phyloP scores from a whole-genome alignment of 495 filamentous ascomycete genomes.

The Venustampulla echinocandica region DNA sequence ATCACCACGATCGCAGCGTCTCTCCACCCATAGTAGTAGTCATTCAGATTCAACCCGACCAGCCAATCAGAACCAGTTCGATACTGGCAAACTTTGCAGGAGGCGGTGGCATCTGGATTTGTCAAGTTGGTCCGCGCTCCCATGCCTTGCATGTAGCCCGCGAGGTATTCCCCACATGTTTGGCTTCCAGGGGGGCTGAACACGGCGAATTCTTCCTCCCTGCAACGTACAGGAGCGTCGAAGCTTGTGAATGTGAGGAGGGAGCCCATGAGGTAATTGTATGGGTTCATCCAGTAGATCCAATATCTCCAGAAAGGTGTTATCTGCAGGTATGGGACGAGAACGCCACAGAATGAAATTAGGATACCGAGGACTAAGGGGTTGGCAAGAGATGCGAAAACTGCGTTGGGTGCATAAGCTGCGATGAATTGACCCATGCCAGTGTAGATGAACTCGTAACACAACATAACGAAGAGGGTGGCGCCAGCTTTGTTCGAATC shows the following conservation, averaged over 20 bases:
- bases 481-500: slow-evolving; percentile 34
- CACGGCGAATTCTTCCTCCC: slow-evolving; percentile 44
- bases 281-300: slow-evolving; percentile 45
- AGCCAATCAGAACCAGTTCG: slow-evolving; percentile 48
- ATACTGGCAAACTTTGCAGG: slow-evolving; percentile 58
- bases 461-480: slow-evolving; percentile 35
- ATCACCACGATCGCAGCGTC: slow-evolving; percentile 42
- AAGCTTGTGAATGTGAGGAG: slow-evolving; percentile 47
- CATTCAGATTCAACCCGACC: slow-evolving; percentile 20
- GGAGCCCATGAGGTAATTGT: slow-evolving; percentile 45
- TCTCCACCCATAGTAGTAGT: slow-evolving; percentile 51
- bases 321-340: slow-evolving; percentile 43
- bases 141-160: slow-evolving; percentile 18
- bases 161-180: slow-evolving; percentile 20
- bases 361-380: slow-evolving; percentile 42
- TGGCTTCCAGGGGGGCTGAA: slow-evolving; percentile 39
- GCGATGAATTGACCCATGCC: slow-evolving; percentile 44
- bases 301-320: slow-evolving; percentile 52
- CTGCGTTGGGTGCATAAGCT: slow-evolving; percentile 46
- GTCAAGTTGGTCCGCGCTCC: slow-evolving; percentile 27
- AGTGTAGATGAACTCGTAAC: slow-evolving; percentile 41
- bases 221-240: slow-evolving; percentile 45
- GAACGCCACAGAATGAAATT: slow-evolving; percentile 47
- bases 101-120: slow-evolving; percentile 31
- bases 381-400: slow-evolving; percentile 46